Evolutionary conservation across 192 early-diverging fungal species (phyloP), one percentile per base, ranked within the genome.

Genomic region (Gonapodya sp.): DNA sequence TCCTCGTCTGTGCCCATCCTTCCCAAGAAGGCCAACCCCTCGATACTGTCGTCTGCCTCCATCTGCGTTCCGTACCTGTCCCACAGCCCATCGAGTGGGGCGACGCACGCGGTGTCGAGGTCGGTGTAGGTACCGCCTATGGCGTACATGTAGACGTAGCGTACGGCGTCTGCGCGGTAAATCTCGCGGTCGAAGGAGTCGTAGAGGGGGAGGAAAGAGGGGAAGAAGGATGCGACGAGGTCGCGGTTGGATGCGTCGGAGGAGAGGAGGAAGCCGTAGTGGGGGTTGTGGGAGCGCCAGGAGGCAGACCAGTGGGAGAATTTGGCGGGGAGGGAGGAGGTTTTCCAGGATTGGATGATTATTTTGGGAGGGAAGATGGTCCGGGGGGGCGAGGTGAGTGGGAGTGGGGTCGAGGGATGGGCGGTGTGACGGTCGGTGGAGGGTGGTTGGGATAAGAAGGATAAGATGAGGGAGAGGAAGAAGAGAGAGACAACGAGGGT

Each of bases 191-290:
- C 30, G 75, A 77, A 77, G 2, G 75, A 16, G 75, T 77, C 75
- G 34, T 77, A 77, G 18, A 77, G 2, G 2, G 75, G 30, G 8
- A 77, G 75, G 75, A 32, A 34, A 31, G 18, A 18, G 30, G 75
- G 75, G 75, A 77, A 77, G 75, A 2, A 8, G 8, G 8, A 33
- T 31, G 75, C 75, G 75, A 77, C 75, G 18, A 77, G 75, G 30
- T 14, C 8, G 2, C 75, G 2, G 75, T 77, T 77, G 75, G 8
- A 14, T 34, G 75, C 75, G 31, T 77, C 75, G 2, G 75, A 31
- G 18, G 30, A 77, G 18, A 77, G 31, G 30, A 77, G 30, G 75
- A 31, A 34, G 30, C 34, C 75, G 75, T 32, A 77, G 75, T 8
- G 24, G 24, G 46, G 46, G 24, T 64, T 64, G 8, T 24, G 46